Evolutionary conservation across 805 yeast species (phyloP).

Genomic region (Pichia manshurica): DNA sequence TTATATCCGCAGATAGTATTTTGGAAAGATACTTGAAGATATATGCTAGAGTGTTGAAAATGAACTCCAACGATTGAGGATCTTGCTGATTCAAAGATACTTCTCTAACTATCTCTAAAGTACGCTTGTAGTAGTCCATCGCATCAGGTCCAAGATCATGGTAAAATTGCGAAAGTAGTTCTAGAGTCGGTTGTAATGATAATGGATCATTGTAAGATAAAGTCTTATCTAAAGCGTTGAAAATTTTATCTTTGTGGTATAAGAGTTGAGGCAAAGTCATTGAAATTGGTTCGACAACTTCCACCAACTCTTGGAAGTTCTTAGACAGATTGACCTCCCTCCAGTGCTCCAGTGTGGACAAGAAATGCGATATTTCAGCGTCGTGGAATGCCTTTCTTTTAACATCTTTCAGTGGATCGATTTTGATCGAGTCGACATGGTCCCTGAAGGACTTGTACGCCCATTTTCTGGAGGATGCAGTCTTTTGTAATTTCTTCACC

Average conservation of each 20-base stretch:
- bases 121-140: slow-evolving; percentile 50
- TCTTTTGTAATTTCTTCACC: slow-evolving; percentile 38
- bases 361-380: slow-evolving; percentile 71
- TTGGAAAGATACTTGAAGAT: slow-evolving; percentile 81
- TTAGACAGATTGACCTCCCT: slow-evolving; percentile 76
- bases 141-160: slow-evolving; percentile 94
- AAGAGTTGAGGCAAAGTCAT: slow-evolving; percentile 78
- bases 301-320: slow-evolving; percentile 57
- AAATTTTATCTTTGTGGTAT: slow-evolving; percentile 62
- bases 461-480: slow-evolving; percentile 52
- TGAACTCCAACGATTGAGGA: slow-evolving; percentile 68
- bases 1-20: slow-evolving; percentile 52
- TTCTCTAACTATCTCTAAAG: slow-evolving; percentile 46
- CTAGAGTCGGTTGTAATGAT: slow-evolving; percentile 76
- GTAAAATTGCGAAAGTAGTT: slow-evolving; percentile 74
- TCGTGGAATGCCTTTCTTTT: slow-evolving; percentile 59
- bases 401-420: slow-evolving; percentile 59
- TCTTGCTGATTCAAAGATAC: slow-evolving; percentile 46
- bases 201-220: slow-evolving; percentile 56
- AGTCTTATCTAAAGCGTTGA: slow-evolving; percentile 32
- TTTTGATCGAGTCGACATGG: slow-evolving; percentile 73
- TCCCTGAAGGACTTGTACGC: slow-evolving; percentile 76
- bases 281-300: slow-evolving; percentile 45
- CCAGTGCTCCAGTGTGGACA: slow-evolving; percentile 81
- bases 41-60: slow-evolving; percentile 80